Evolutionary conservation across 768 basidiomycete species (phyloP).

Genomic region (Pisolithus sp.): DNA sequence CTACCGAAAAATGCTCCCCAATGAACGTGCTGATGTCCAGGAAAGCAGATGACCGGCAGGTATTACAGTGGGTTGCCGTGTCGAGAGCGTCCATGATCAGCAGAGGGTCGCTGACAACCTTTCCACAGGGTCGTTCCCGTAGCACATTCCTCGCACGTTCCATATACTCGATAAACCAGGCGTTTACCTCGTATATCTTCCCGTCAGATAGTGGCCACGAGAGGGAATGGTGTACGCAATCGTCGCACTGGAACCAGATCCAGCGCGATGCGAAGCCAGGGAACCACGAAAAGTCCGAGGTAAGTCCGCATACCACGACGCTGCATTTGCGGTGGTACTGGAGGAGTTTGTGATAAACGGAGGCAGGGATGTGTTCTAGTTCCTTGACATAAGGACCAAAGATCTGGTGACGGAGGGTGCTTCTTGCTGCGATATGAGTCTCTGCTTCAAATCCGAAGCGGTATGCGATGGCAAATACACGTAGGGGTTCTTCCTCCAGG

Average conservation of each 20-base stretch:
- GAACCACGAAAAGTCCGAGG: slow-evolving; percentile 32
- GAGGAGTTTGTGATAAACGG: slow-evolving; percentile 29
- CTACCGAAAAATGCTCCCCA: slow-evolving; percentile 23
- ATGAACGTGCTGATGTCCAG: slow-evolving; percentile 28
- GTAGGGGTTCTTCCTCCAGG: slow-evolving; percentile 27
- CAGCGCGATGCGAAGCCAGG: slow-evolving; percentile 31
- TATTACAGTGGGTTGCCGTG: slow-evolving; percentile 20
- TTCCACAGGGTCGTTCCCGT: slow-evolving; percentile 26
- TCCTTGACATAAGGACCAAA: slow-evolving; percentile 30
- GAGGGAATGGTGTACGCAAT: slow-evolving; percentile 27
- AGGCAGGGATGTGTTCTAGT: slow-evolving; percentile 32
- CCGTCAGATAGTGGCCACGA: slow-evolving; percentile 30
- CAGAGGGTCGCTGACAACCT: slow-evolving; percentile 24
- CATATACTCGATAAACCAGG: slow-evolving; percentile 32
- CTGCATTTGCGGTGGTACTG: slow-evolving; percentile 32
- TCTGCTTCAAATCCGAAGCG: slow-evolving; percentile 30
- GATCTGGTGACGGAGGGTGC: slow-evolving; percentile 31
- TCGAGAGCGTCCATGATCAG: slow-evolving; percentile 27
- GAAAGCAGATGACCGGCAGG: slow-evolving; percentile 25
- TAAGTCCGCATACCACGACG: slow-evolving; percentile 24
- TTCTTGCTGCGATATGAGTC: slow-evolving; percentile 28
- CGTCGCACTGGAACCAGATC: slow-evolving; percentile 35
- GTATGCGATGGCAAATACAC: slow-evolving; percentile 35
- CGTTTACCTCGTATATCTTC: slow-evolving; percentile 30
- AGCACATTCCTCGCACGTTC: slow-evolving; percentile 25